Evolutionary conservation across 2,329 filamentous ascomycete genomes (phyloP).

Genomic region (Aschersonia sp.): DNA sequence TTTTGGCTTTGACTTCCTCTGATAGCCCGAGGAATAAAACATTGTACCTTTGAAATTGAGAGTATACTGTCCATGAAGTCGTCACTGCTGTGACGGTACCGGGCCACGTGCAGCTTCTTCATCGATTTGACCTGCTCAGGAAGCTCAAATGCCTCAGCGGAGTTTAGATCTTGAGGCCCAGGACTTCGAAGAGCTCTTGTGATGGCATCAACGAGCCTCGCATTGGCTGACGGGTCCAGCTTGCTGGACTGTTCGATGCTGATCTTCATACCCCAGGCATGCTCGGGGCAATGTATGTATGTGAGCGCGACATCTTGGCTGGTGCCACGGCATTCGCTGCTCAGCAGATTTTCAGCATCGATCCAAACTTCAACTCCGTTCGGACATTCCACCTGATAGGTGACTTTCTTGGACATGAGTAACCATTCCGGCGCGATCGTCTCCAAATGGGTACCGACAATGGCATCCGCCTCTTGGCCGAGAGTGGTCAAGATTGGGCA

Average conservation of each 20-base stretch:
- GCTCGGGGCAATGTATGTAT: conserved; percentile 14
- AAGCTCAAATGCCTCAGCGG: neutral
- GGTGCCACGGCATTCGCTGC: neutral
- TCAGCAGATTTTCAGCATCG: conserved; percentile 6
- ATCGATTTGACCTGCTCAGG: neutral
- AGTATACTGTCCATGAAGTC: conserved; percentile 7
- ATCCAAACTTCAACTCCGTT: conserved; percentile 9
- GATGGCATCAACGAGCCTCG: conserved; percentile 8
- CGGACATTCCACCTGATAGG: conserved; percentile 13
- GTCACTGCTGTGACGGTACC: conserved; percentile 7
- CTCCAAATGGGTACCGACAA: neutral
- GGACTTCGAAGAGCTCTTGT: conserved; percentile 7
- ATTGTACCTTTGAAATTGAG: conserved; percentile 10
- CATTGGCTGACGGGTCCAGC: conserved; percentile 6
- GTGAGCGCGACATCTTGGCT: conserved; percentile 8
- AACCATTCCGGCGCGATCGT: conserved; percentile 6
- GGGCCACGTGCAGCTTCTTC: conserved; percentile 6
- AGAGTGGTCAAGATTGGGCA: conserved; percentile 13
- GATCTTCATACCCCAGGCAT: conserved; percentile 18
- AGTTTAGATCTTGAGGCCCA: neutral
- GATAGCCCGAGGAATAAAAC: conserved; percentile 3
- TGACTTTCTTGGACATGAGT: conserved; percentile 6
- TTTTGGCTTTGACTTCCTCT: neutral
- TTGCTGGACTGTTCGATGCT: conserved; percentile 6
- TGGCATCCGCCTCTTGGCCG: conserved; percentile 12